phyloP scores from a whole-genome alignment of 2,329 filamentous ascomycete genomes.

The Calonectria pteridis region DNA sequence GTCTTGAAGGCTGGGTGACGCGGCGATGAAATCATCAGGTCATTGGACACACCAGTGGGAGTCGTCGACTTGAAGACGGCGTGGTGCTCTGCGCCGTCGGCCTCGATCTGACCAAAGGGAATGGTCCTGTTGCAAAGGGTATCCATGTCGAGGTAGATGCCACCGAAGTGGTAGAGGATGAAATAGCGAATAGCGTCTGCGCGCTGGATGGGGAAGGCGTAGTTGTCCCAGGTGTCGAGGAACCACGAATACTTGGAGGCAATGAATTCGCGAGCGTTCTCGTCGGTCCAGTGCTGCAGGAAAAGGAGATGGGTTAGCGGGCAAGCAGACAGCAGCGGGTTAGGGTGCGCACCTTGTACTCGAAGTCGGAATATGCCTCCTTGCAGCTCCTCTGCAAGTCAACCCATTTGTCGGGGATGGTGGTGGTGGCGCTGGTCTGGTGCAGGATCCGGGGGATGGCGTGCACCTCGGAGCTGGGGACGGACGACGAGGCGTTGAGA shows the following conservation, averaged over 20 bases:
- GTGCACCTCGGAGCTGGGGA: conserved; percentile 68
- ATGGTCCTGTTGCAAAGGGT: conserved; percentile 47
- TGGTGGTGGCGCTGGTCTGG: conserved; percentile 71
- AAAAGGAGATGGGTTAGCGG: not conserved
- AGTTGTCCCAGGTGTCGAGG: conserved; percentile 76
- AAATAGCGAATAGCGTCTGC: conserved; percentile 84
- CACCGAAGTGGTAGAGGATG: conserved; percentile 77
- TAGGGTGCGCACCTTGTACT: conserved; percentile 72
- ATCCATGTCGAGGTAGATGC: conserved; percentile 76
- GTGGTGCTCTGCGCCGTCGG: conserved; percentile 29
- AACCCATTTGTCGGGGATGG: conserved; percentile 75
- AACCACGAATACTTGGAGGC: conserved; percentile 79
- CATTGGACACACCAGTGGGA: conserved; percentile 84
- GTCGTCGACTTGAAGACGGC: conserved; percentile 61
- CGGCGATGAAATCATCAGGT: conserved; percentile 80
- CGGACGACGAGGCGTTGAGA: conserved; percentile 56
- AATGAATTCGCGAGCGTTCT: conserved; percentile 75
- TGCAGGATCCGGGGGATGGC: conserved; percentile 81
- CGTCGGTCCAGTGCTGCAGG: conserved; percentile 79
- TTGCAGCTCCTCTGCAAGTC: conserved; percentile 75
- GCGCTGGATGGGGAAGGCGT: conserved; percentile 78
- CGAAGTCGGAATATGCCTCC: conserved; percentile 76
- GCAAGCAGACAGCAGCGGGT: no score
- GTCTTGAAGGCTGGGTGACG: conserved; percentile 80
- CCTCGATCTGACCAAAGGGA: conserved; percentile 45